Evolutionary conservation across 1,139 yeast genomes (phyloP).

Genomic region (Hemisphaericaspora subhashii): DNA sequence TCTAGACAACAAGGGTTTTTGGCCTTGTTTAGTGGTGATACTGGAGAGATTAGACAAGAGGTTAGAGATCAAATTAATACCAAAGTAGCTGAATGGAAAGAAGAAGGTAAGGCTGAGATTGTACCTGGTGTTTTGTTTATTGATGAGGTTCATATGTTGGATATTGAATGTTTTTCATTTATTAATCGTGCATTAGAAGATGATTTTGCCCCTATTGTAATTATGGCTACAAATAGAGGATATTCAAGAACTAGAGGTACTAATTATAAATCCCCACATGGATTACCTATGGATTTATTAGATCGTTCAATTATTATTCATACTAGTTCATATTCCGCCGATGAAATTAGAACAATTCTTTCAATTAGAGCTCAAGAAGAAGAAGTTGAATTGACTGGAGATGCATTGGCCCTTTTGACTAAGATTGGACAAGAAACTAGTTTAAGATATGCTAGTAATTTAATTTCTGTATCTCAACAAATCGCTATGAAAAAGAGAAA

Average conservation of each 20-base stretch:
- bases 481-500: constrained; percentile 81
- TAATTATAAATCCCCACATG: constrained; percentile 92
- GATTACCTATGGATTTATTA: constrained; percentile 89
- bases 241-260: constrained; percentile 91
- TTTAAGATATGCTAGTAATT: constrained; percentile 88
- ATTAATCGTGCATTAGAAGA: constrained; percentile 96
- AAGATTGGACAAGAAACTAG: constrained; percentile 93
- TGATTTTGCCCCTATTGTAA: constrained; percentile 94
- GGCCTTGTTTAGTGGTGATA: constrained; percentile 95
- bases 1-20: constrained; percentile 97
- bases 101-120: constrained; percentile 98
- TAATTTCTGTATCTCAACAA: constrained; percentile 86
- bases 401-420: constrained; percentile 86
- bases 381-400: constrained; percentile 81
- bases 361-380: constrained; percentile 95
- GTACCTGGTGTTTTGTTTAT: constrained; percentile 98
- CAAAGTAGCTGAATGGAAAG: constrained; percentile 98
- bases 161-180: constrained; percentile 94
- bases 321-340: constrained; percentile 72
- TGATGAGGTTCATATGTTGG: constrained; percentile 99
- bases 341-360: constrained; percentile 83
- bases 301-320: constrained; percentile 94
- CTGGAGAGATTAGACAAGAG: constrained; percentile 95
- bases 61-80: constrained; percentile 96
- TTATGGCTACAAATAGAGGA: constrained; percentile 98